Evolutionary conservation across 192 early-diverging fungal species (phyloP).

Genomic region (Physocladia obscura): DNA sequence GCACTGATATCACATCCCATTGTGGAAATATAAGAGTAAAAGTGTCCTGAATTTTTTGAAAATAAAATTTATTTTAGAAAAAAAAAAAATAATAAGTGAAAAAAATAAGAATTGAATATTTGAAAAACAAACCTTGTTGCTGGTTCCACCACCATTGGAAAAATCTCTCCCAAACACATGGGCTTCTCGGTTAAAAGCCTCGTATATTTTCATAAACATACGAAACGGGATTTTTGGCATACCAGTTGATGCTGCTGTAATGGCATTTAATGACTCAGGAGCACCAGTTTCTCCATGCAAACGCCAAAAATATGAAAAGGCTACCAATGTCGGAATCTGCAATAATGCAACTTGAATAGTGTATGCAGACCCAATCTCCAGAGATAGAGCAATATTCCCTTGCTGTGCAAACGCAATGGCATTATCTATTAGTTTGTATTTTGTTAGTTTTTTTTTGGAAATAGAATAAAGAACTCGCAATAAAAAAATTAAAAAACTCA

Average conservation of each 20-base stretch:
- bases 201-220: background rate
- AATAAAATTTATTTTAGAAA: background rate
- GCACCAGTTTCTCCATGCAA: conserved; percentile 10
- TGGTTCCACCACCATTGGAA: background rate
- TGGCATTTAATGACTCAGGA: conserved; percentile 4
- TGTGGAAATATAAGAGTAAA: conserved; percentile 73
- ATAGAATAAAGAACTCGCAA: background rate
- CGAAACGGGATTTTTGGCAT: conserved; percentile 1
- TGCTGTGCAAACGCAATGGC: conserved; percentile 92
- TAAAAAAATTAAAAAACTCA: conserved; percentile 20
- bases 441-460: conserved; percentile 42
- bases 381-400: conserved; percentile 72
- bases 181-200: background rate
- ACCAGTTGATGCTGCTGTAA: background rate
- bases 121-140: background rate
- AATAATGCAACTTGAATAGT: conserved; percentile 91
- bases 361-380: conserved; percentile 97
- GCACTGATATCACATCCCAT: conserved; percentile 65
- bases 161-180: background rate
- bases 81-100: background rate
- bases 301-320: conserved; percentile 59
- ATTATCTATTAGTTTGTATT: too few relatives aligned
- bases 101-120: background rate
- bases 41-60: conserved; percentile 11
- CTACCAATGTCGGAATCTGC: conserved; percentile 92